Conservation (phyloP, 352 stramenopile genomes). For the Globisporangium orthogonon region DNA sequence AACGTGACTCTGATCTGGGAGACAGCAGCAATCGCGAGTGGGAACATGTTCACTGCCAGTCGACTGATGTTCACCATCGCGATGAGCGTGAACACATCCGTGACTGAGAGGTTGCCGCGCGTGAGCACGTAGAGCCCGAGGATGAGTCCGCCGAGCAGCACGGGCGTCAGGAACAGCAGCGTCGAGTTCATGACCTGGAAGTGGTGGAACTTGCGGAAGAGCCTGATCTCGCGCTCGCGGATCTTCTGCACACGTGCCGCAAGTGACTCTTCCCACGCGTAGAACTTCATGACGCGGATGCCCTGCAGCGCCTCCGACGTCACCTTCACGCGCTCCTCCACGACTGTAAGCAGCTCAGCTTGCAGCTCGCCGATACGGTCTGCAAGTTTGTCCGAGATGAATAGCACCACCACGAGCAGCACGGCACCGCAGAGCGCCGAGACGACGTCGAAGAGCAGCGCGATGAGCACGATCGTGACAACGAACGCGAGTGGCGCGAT, state of each 20-base stretch:
- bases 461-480: conserved; percentile 15
- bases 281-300: conserved; percentile 73
- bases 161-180: too few species aligned
- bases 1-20: too few species aligned
- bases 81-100: too few species aligned
- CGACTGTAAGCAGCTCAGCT: conserved; percentile 7
- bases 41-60: too few species aligned
- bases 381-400: background rate
- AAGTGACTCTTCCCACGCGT: conserved; percentile 37
- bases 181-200: too few species aligned
- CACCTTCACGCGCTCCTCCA: conserved; percentile 15
- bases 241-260: conserved; percentile 12
- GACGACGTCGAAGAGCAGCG: conserved; percentile 4
- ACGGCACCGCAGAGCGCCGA: conserved; percentile 2
- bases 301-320: conserved; percentile 42
- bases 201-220: too few species aligned
- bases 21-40: too few species aligned
- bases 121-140: too few species aligned
- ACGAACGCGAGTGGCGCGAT: conserved; percentile 11
- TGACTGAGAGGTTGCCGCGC: too few species aligned
- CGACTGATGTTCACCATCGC: too few species aligned
- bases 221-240: conserved; percentile 7
- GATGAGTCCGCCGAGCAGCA: too few species aligned
- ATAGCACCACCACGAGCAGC: too few species aligned
- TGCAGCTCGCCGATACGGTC: conserved; percentile 4